phyloP scores from a whole-genome alignment of 345 rosid genomes.

The Passiflora organensis region DNA sequence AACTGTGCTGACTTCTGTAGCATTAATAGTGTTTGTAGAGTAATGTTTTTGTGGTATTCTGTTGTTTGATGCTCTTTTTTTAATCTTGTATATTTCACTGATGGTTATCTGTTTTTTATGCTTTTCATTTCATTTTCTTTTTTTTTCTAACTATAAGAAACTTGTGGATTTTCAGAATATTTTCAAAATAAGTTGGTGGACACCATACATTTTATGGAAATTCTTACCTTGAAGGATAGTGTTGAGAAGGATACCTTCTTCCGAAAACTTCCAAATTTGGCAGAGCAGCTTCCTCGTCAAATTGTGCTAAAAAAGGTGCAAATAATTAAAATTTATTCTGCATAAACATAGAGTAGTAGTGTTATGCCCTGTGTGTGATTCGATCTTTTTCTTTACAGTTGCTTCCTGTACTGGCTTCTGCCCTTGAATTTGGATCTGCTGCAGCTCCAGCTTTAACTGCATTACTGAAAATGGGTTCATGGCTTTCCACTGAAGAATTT shows the following conservation, averaged over 20 bases:
- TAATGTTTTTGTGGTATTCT: neutral
- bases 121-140: neutral
- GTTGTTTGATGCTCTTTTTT: neutral
- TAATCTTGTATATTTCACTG: neutral
- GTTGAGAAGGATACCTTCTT: constrained; percentile 93
- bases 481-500: constrained; percentile 91
- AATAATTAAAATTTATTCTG: constrained; percentile 19
- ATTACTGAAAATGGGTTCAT: constrained; percentile 88
- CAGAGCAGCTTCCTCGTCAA: constrained; percentile 98
- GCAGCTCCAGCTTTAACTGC: constrained; percentile 92
- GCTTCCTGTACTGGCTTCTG: constrained; percentile 94
- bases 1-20: too few species aligned
- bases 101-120: neutral
- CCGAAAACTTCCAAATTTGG: constrained; percentile 92
- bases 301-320: constrained; percentile 89
- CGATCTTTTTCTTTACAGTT: constrained; percentile 52
- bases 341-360: constrained; percentile 1
- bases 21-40: too few species aligned
- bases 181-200: constrained; percentile 99
- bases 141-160: neutral
- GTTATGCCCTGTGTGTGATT: constrained; percentile 21
- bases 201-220: constrained; percentile 99
- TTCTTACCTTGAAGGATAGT: constrained; percentile 90
- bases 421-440: constrained; percentile 98
- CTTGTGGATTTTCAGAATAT: constrained; percentile 63